Evolutionary conservation across 176 grass and related monocot species (phyloP), one percentile per base, ranked within the genome.

Genomic region (Phyllostachys edulis): DNA sequence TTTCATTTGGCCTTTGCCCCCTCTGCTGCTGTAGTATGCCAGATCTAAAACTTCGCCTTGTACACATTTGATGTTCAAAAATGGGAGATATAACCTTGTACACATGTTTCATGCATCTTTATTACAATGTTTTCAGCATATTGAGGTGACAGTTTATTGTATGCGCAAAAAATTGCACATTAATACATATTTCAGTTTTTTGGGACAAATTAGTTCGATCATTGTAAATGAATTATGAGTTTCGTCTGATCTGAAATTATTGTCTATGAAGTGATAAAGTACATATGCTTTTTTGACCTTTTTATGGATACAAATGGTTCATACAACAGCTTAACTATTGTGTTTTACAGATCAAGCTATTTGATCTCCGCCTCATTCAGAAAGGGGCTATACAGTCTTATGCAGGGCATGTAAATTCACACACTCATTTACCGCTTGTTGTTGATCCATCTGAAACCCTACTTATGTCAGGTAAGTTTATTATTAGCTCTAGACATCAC

Each of bases 361-460:
- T 95, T 78, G 96, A 98, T 87, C 77, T 88, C 40, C 96, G 96
- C 81, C 82, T 91, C 46, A 79, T 88, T 62, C 77, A 91, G 54
- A 93, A 89, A 73, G 96, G 88, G 76, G 87, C 76, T 46, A 86
- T 95, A 75, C 96, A 98, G 69, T 91, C 85, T 40, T 98, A 98
- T 39, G 87, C 76, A 36, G 96, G 92, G 21, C 96, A 98, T 80
- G 83, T 90, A 47, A 98, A 95, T 71, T 90, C 92, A 76, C 93
- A 98, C 87, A 92, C 37, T 61, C 80, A 41, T 79, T 86, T 95
- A 79, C 92, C 90, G 9, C 87, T 98, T 71, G 92, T 67, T 76
- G 85, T 95, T 44, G 88, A 98, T 71, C 91, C 96, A 73, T 91
- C 96, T 77, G 96, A 98, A 90, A 98, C 91, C 44, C 81, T 98